Percentiles rank a stretch among this genome's conserved stretches.
Conservation (phyloP, 805 yeast genomes). For the Starmerella kuoi region DNA sequence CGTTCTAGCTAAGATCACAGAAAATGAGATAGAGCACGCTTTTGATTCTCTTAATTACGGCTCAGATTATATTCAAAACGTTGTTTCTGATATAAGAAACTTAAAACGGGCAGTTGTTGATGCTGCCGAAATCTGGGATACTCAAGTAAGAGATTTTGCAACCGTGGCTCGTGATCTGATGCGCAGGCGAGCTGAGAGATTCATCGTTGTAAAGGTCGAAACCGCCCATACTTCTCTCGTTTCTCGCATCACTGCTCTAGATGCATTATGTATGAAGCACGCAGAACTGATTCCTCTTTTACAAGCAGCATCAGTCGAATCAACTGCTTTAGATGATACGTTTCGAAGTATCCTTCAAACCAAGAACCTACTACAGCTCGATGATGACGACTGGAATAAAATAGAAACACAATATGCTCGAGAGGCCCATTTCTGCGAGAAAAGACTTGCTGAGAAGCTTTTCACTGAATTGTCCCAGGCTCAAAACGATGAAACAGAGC, state of each 20-base stretch:
- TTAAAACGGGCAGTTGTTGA: conserved; percentile 1
- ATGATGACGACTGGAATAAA: conserved; percentile 30
- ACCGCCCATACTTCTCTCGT: conserved; percentile 33
- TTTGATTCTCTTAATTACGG: conserved; percentile 20
- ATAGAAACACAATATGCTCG: conserved; percentile 35
- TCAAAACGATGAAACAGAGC: conserved; percentile 29
- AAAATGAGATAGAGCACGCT: conserved; percentile 31
- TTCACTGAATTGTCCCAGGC: conserved; percentile 33
- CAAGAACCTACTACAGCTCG: conserved; percentile 1
- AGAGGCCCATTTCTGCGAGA: conserved; percentile 37
- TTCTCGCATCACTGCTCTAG: conserved; percentile 36
- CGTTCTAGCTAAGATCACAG: conserved; percentile 25
- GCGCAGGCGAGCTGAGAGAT: conserved; percentile 60
- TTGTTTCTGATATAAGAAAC: neutral
- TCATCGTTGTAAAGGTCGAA: conserved; percentile 50
- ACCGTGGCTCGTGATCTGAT: conserved; percentile 60
- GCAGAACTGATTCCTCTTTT: conserved; percentile 19
- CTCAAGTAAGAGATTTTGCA: conserved; percentile 48
- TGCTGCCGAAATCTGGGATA: conserved; percentile 39
- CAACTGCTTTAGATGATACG: neutral
- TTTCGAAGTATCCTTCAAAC: conserved; percentile 3
- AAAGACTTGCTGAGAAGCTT: conserved; percentile 33
- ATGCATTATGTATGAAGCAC: conserved; percentile 42
- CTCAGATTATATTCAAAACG: neutral
- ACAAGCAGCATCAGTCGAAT: neutral